A percentile compares a stretch with the other conserved stretches of the same genome.
Conservation (phyloP, 2,329 filamentous ascomycete genomes). For the Fusarium succisae region DNA sequence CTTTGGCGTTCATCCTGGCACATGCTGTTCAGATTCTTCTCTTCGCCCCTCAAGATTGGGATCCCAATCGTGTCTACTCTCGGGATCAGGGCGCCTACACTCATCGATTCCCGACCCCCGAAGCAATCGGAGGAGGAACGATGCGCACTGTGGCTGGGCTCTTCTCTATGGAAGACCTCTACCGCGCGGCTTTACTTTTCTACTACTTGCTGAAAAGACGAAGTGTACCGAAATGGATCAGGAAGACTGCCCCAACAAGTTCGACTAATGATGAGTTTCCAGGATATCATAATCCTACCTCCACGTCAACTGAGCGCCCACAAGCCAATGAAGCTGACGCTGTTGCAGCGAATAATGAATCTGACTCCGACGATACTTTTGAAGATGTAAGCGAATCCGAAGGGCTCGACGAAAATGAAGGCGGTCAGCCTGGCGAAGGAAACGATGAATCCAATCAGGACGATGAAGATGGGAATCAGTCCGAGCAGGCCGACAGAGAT, state of each 20-base stretch:
- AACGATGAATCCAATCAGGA: too few species aligned
- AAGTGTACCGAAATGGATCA: not conserved
- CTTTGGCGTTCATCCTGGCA: not conserved
- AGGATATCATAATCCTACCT: fast-evolving
- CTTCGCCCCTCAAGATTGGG: not conserved
- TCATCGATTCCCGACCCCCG: not conserved
- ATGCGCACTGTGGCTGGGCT: fast-evolving
- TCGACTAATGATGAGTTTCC: not conserved
- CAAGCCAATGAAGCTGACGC: too few species aligned
- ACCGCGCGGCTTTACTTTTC: not conserved
- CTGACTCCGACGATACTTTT: too few species aligned
- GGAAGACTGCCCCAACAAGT: fast-evolving
- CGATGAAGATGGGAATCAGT: too few species aligned
- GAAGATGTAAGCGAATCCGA: too few species aligned
- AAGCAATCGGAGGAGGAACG: fast-evolving
- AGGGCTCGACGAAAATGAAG: too few species aligned
- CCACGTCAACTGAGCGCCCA: too few species aligned
- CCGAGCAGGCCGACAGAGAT: too few species aligned
- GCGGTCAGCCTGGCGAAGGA: too few species aligned
- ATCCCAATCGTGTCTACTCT: fast-evolving
- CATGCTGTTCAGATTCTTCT: not conserved
- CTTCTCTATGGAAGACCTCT: fast-evolving
- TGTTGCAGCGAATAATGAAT: too few species aligned
- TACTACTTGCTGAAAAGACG: not conserved
- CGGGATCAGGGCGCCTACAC: not conserved